Evolutionary conservation across 495 filamentous ascomycete species (phyloP).

Genomic region (Rostrohypoxylon terebratum): DNA sequence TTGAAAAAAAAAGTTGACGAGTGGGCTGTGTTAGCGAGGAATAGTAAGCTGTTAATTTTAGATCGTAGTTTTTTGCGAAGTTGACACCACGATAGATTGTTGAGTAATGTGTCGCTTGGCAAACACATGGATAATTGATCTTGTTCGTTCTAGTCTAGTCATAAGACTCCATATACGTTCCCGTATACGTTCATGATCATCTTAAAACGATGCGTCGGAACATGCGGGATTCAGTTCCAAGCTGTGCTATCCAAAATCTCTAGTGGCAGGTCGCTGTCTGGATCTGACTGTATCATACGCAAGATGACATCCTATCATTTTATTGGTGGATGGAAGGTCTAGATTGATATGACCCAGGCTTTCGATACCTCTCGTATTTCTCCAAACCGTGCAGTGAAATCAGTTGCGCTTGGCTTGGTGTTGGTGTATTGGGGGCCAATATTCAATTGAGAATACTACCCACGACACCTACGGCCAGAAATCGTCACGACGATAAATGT

Average conservation of each 20-base stretch:
- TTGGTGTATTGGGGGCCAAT: conserved; percentile 21
- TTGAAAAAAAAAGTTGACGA: conserved; percentile 8
- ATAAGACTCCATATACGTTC: not conserved
- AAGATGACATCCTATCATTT: conserved; percentile 15
- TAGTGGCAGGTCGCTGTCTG: not conserved
- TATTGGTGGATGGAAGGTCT: conserved; percentile 8
- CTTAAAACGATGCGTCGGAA: not conserved
- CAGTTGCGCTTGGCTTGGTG: conserved; percentile 2
- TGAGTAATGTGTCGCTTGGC: conserved; percentile 27
- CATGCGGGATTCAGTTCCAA: not conserved
- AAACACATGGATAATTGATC: conserved; percentile 17
- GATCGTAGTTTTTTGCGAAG: conserved; percentile 15
- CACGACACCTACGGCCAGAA: conserved; percentile 8
- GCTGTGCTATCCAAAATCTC: not conserved
- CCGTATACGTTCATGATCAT: conserved; percentile 6
- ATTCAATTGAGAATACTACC: conserved; percentile 7
- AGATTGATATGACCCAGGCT: conserved; percentile 5
- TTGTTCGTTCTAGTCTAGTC: conserved; percentile 9
- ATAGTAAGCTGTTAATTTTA: conserved; percentile 17
- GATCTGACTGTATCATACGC: not conserved
- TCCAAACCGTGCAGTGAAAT: conserved; percentile 6
- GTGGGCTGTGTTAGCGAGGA: conserved; percentile 6
- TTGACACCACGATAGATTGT: conserved; percentile 19
- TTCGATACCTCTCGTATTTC: conserved; percentile 18
- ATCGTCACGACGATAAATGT: not conserved